Percentiles rank a stretch among this genome's conserved stretches.
phyloP scores from a whole-genome alignment of 805 yeast species.

The Metschnikowia drakensbergensis region DNA sequence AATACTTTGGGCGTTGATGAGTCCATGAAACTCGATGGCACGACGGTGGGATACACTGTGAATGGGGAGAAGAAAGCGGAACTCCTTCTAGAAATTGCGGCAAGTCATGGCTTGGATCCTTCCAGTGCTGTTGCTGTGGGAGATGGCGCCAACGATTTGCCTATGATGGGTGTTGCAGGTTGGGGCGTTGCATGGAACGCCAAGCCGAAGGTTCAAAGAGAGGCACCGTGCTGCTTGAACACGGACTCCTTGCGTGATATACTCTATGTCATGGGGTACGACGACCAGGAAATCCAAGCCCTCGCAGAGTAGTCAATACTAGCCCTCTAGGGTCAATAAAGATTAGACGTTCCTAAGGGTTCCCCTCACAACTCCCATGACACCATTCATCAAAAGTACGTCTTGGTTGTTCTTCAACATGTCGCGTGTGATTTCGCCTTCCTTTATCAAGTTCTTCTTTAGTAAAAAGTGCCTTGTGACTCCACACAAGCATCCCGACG shows the following conservation, averaged over 20 bases:
- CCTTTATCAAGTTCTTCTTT: conserved; percentile 48
- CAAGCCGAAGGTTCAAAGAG: conserved; percentile 81
- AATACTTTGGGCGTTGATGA: conserved; percentile 51
- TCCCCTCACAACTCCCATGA: conserved; percentile 74
- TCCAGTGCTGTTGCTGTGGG: conserved; percentile 76
- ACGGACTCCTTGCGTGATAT: conserved; percentile 69
- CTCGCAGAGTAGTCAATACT: conserved; percentile 1
- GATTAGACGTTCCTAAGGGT: conserved; percentile 26
- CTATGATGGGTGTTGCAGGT: conserved; percentile 90
- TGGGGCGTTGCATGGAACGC: conserved; percentile 98
- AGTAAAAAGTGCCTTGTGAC: conserved; percentile 67
- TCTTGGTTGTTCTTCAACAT: conserved; percentile 63
- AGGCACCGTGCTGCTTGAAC: conserved; percentile 82
- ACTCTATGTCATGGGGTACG: conserved; percentile 75
- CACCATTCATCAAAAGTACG: conserved; percentile 73
- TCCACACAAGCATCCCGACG: conserved; percentile 83
- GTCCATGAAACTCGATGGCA: conserved; percentile 63
- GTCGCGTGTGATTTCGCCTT: conserved; percentile 44
- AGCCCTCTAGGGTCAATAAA: neutral
- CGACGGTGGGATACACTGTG: conserved; percentile 74
- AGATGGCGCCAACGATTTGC: conserved; percentile 94
- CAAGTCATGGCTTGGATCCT: conserved; percentile 49
- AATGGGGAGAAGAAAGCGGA: conserved; percentile 83
- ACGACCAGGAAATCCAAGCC: conserved; percentile 48
- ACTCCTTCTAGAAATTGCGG: conserved; percentile 59